Conservation (phyloP, 2,329 filamentous ascomycete genomes). For the Monilinia vaccinii-corymbosi region DNA sequence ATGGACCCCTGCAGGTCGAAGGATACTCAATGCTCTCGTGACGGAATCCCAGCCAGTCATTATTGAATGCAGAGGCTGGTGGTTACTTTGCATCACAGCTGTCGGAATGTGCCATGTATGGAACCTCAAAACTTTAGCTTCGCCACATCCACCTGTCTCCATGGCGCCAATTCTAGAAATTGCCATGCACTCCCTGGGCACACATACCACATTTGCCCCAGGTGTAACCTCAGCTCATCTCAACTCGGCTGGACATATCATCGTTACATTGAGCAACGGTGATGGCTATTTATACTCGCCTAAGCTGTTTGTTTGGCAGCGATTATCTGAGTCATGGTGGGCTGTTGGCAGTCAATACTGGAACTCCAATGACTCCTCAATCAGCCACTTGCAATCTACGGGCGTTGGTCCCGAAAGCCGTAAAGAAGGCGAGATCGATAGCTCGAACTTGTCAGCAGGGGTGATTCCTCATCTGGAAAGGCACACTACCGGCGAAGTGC, state of each 20-base stretch:
- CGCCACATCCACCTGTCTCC: constrained; percentile 83
- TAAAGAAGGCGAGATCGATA: constrained; percentile 38
- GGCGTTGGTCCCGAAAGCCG: constrained; percentile 49
- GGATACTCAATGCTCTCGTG: constrained; percentile 75
- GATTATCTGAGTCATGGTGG: constrained; percentile 97
- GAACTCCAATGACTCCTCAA: constrained; percentile 91
- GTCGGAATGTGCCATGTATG: constrained; percentile 87
- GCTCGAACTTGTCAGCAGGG: constrained; percentile 68
- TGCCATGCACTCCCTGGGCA: constrained; percentile 68
- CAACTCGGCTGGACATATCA: constrained; percentile 75
- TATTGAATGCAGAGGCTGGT: constrained; percentile 80
- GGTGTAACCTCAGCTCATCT: constrained; percentile 85
- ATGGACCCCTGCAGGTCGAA: constrained; percentile 86
- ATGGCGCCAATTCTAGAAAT: constrained; percentile 83
- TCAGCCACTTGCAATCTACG: constrained; percentile 68
- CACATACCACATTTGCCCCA: constrained; percentile 67
- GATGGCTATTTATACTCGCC: constrained; percentile 88
- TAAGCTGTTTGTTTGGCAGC: constrained; percentile 83
- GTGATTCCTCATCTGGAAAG: constrained; percentile 90
- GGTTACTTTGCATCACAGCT: constrained; percentile 82
- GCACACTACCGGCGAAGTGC: constrained; percentile 86
- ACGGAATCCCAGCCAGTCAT: constrained; percentile 92
- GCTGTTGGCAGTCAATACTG: constrained; percentile 96
- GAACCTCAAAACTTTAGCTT: constrained; percentile 76
- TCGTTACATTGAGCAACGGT: constrained; percentile 88